phyloP scores from a whole-genome alignment of 208 protist species.

The Angomonas ambiguus region DNA sequence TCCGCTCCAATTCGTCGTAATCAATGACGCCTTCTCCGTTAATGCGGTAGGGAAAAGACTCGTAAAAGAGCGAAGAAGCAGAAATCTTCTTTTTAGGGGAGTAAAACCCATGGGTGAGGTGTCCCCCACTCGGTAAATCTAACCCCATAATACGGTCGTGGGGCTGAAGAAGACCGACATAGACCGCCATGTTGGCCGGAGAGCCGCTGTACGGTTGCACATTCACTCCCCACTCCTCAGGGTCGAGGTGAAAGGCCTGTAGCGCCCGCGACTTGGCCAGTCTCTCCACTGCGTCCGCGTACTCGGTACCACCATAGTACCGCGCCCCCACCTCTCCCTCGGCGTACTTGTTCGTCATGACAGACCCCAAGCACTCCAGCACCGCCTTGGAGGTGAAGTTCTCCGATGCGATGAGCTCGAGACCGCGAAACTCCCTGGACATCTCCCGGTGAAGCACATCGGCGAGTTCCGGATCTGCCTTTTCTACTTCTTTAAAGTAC shows the following conservation, averaged over 20 bases:
- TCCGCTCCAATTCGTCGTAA: constrained; percentile 92
- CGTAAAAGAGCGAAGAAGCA: constrained; percentile 98
- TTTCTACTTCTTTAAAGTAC: neutral
- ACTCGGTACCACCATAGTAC: constrained; percentile 98
- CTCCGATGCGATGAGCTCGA: constrained; percentile 93
- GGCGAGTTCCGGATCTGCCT: constrained; percentile 64
- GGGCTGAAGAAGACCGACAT: constrained; percentile 95
- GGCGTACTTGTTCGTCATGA: constrained; percentile 99
- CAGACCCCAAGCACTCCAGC: constrained; percentile 96
- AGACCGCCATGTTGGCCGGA: constrained; percentile 98
- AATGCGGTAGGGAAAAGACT: constrained; percentile 96
- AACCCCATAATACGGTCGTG: constrained; percentile 98
- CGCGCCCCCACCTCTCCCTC: constrained; percentile 95
- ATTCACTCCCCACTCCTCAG: constrained; percentile 97
- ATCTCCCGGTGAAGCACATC: constrained; percentile 86
- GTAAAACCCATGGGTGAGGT: constrained; percentile 98
- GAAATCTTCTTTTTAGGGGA: constrained; percentile 95
- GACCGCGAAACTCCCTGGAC: constrained; percentile 72
- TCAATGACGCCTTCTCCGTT: constrained; percentile 93
- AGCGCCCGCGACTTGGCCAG: constrained; percentile 92
- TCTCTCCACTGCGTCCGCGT: constrained; percentile 97
- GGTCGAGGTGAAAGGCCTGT: constrained; percentile 91
- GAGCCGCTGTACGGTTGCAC: constrained; percentile 99
- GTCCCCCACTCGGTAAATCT: constrained; percentile 85
- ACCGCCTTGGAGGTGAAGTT: constrained; percentile 98